Conservation (phyloP, 257 asterid species). For the Parsonsia alboflavescens region DNA sequence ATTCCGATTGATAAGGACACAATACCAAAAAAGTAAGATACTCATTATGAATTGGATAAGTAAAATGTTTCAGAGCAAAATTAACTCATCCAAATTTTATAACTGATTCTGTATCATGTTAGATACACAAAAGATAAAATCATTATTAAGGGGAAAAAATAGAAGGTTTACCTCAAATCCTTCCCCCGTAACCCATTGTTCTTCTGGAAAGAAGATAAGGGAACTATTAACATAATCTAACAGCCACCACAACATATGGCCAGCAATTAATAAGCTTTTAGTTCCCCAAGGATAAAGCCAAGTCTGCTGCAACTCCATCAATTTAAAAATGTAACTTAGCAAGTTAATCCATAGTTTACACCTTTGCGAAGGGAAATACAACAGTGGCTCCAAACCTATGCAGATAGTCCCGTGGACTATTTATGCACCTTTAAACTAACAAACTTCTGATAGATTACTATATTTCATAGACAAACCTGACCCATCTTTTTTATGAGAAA, state of each 20-base stretch:
- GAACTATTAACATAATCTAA: background rate
- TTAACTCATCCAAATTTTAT: background rate
- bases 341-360: background rate
- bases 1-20: background rate
- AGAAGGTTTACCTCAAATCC: background rate
- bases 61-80: background rate
- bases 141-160: background rate
- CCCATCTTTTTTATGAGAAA: background rate
- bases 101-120: background rate
- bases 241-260: background rate
- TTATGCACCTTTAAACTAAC: background rate
- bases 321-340: background rate
- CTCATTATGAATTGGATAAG: background rate
- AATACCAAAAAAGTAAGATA: background rate
- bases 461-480: background rate
- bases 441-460: background rate
- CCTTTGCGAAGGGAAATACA: background rate
- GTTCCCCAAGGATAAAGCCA: background rate
- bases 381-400: background rate
- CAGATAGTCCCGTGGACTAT: background rate
- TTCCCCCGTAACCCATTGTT: background rate
- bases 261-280: background rate
- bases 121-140: background rate
- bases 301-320: background rate
- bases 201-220: background rate